Evolutionary conservation across 768 basidiomycete genomes (phyloP).

Genomic region (Agaricus bisporus): DNA sequence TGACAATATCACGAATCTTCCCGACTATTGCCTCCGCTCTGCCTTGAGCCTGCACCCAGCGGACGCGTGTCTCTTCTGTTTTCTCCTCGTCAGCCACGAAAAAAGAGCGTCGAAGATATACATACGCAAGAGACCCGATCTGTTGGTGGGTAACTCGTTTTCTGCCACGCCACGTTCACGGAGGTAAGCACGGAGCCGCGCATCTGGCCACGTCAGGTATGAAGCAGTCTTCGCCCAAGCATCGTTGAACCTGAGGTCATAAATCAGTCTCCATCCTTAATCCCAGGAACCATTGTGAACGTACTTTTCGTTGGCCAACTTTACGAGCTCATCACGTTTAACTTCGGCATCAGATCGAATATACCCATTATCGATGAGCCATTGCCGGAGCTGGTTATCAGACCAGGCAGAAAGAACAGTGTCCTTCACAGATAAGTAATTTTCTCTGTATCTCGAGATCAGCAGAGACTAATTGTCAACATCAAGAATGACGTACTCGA

Average conservation of each 20-base stretch:
- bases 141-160: slow-evolving; percentile 50
- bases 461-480: not conserved
- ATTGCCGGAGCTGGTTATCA: slow-evolving; percentile 63
- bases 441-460: slow-evolving; percentile 38
- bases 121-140: slow-evolving; percentile 77
- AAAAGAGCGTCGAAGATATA: slow-evolving; percentile 8
- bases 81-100: not conserved
- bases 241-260: slow-evolving; percentile 44
- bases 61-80: slow-evolving; percentile 71
- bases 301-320: slow-evolving; percentile 67
- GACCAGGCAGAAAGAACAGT: slow-evolving; percentile 66
- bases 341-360: slow-evolving; percentile 51
- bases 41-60: slow-evolving; percentile 64
- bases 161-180: slow-evolving; percentile 72
- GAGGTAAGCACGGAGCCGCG: slow-evolving; percentile 84
- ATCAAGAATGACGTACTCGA: slow-evolving; percentile 40
- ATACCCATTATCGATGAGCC: slow-evolving; percentile 72
- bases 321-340: slow-evolving; percentile 71
- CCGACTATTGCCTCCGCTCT: slow-evolving; percentile 51
- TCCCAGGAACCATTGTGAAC: slow-evolving; percentile 10
- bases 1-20: slow-evolving; percentile 61
- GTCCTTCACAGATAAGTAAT: slow-evolving; percentile 57
- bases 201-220: slow-evolving; percentile 90
- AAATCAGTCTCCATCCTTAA: not conserved
- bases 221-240: slow-evolving; percentile 35